Evolutionary conservation across 2,329 filamentous ascomycete genomes (phyloP).

Genomic region (Acrocalymma vagum): DNA sequence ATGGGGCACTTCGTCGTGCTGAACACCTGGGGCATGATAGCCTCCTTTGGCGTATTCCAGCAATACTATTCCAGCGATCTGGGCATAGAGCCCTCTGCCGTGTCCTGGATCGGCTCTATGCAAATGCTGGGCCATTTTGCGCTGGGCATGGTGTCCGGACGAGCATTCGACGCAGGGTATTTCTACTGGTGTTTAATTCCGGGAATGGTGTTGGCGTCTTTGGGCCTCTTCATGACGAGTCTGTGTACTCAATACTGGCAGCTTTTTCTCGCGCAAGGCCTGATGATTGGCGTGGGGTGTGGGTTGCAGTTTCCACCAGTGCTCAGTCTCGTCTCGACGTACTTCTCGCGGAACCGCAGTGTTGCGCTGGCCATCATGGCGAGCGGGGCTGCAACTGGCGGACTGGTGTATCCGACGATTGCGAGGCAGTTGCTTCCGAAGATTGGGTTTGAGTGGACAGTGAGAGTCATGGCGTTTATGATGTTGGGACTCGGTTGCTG

Average conservation of each 20-base stretch:
- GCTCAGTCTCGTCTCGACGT: constrained; percentile 54
- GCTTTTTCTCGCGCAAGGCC: constrained; percentile 47
- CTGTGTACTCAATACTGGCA: constrained; percentile 61
- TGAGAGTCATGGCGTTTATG: constrained; percentile 69
- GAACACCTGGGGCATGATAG: constrained; percentile 49
- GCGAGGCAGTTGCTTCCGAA: constrained; percentile 63
- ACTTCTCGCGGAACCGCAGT: constrained; percentile 67
- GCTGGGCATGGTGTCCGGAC: constrained; percentile 60
- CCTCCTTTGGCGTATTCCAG: constrained; percentile 48
- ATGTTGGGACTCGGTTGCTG: constrained; percentile 56
- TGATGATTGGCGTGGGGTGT: constrained; percentile 42
- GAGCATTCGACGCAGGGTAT: constrained; percentile 61
- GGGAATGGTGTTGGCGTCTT: constrained; percentile 54
- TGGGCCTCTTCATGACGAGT: constrained; percentile 63
- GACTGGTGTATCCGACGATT: constrained; percentile 69
- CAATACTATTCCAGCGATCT: constrained; percentile 42
- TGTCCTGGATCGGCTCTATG: constrained; percentile 62
- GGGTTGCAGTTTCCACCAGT: constrained; percentile 46
- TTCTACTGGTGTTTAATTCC: constrained; percentile 55
- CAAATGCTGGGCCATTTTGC: constrained; percentile 62
- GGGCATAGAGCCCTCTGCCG: constrained; percentile 49
- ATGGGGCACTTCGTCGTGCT: constrained; percentile 48
- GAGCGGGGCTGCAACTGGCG: constrained; percentile 68
- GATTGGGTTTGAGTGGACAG: constrained; percentile 71
- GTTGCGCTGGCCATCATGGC: constrained; percentile 69